Base-by-base conservation (phyloP, 192 early-diverging fungal species). In the Bifiguratus adelaidae region DNA sequence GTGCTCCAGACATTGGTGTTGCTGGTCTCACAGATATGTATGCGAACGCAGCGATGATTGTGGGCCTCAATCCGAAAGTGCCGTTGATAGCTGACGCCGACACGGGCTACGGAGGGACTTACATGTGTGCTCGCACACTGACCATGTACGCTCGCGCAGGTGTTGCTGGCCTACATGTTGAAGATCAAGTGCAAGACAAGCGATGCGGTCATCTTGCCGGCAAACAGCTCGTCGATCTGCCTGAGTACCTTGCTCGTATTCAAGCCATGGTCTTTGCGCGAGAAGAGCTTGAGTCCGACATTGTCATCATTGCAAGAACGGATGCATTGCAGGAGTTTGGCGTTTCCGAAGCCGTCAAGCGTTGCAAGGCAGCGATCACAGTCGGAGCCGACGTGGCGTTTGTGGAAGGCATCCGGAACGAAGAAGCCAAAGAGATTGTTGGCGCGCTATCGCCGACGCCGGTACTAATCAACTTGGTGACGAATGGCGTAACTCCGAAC, bases 11-110 rank as follows among this genome's bases (percentile, higher is more conserved):
- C 22, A 54, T 54, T 54, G 52, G 52, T 5, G 44, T 54, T 27
- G 52, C 52, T 36, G 52, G 52, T 13, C 38, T 54, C 13, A 54
- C 52, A 12, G 52, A 54, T 11, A 54, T 54, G 52, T 35, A 37
- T 21, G 22, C 44, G 9, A 54, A 54, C 37, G 52, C 52, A 13
- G 32, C 33, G 6, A 33, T 54, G 22, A 33, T 54, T 8, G 43
- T 44, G 16, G 41, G 42, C 18, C 22, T 54, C 9, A 32, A 54
- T 24, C 44, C 52, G 9, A 33, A 46, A 35, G 52, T 54, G 7
- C 52, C 52, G 3, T 13, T 54, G 18, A 54, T 54, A 35, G 52
- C 52, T 18, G 52, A 54, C 22, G 52, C 52, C 9, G 52, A 54
- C 23, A 54, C 52, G 26, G 52, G 52, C 4, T 54, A 54, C n/a